Conservation (phyloP, 441 rosid genomes). For the Biscutella laevigata region DNA sequence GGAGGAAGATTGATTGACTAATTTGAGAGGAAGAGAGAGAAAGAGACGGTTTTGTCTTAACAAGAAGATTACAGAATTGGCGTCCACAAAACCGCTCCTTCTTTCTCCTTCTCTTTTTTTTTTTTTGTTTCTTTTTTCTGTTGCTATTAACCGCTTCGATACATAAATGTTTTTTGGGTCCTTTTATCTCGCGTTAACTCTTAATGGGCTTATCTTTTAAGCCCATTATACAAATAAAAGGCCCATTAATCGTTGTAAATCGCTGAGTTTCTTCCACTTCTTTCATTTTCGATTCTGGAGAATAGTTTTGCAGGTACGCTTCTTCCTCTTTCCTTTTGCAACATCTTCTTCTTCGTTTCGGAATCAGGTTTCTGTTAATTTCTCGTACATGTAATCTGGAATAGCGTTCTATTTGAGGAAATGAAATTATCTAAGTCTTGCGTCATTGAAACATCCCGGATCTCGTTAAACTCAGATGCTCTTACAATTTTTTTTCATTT, state of each 20-base stretch:
- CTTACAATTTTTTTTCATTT: not conserved
- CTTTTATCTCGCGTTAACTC: no score
- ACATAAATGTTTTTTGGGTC: no score
- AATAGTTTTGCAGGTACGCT: constrained; percentile 16
- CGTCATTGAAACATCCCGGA: not conserved
- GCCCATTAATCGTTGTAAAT: not conserved
- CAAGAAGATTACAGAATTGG: constrained; percentile 17
- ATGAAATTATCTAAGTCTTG: not conserved
- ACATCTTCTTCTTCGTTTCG: not conserved
- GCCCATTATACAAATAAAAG: constrained; percentile 4
- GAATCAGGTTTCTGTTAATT: not conserved
- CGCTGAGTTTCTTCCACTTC: not conserved
- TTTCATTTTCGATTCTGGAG: not conserved
- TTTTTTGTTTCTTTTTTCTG: not conserved
- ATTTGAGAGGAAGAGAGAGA: not conserved
- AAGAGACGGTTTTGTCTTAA: constrained; percentile 5
- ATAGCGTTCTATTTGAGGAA: not conserved
- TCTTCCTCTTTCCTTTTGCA: not conserved
- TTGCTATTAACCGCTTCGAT: not conserved
- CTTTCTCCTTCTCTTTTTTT: no score
- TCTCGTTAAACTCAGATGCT: not conserved
- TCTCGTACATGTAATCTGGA: not conserved
- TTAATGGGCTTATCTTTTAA: no score
- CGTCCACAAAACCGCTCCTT: constrained; percentile 16
- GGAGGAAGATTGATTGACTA: not conserved